Evolutionary conservation across 2,329 filamentous ascomycete genomes (phyloP).

Genomic region (Chaetomiaceae sp.): DNA sequence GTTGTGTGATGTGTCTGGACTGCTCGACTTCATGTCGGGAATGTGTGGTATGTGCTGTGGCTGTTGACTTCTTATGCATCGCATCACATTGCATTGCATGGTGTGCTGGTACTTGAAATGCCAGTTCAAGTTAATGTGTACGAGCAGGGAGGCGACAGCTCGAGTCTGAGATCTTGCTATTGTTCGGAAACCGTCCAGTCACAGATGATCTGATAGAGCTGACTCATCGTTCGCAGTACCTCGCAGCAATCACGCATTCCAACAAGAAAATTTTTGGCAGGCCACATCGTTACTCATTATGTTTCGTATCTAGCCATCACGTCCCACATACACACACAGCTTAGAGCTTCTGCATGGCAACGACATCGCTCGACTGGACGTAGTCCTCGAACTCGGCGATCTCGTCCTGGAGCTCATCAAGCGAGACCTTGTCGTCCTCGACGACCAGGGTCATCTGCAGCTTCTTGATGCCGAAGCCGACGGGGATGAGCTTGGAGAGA

Average conservation of each 20-base stretch:
- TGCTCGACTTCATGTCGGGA: too few species aligned
- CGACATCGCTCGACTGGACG: conserved; percentile 90
- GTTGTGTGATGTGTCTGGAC: too few species aligned
- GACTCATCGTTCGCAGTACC: too few species aligned
- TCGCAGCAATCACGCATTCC: background rate
- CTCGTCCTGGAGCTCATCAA: conserved; percentile 79
- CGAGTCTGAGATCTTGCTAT: too few species aligned
- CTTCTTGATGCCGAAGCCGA: conserved; percentile 98
- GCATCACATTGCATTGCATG: too few species aligned
- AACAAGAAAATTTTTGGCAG: background rate
- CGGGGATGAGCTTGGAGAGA: conserved; percentile 78
- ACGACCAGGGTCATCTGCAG: conserved; percentile 97
- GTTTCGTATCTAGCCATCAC: conserved; percentile 15
- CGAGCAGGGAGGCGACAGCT: too few species aligned
- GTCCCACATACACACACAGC: conserved; percentile 18
- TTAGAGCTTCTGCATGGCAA: conserved; percentile 92
- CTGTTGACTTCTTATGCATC: too few species aligned
- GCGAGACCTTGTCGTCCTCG: conserved; percentile 93
- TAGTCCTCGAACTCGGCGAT: conserved; percentile 84
- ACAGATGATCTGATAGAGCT: too few species aligned
- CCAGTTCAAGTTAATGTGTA: too few species aligned
- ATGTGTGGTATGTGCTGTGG: too few species aligned
- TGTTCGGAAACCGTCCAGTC: too few species aligned
- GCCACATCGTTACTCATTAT: conserved; percentile 20
- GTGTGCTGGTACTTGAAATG: too few species aligned